phyloP scores from a whole-genome alignment of 352 stramenopile genomes.

The Globisporangium nagaii region DNA sequence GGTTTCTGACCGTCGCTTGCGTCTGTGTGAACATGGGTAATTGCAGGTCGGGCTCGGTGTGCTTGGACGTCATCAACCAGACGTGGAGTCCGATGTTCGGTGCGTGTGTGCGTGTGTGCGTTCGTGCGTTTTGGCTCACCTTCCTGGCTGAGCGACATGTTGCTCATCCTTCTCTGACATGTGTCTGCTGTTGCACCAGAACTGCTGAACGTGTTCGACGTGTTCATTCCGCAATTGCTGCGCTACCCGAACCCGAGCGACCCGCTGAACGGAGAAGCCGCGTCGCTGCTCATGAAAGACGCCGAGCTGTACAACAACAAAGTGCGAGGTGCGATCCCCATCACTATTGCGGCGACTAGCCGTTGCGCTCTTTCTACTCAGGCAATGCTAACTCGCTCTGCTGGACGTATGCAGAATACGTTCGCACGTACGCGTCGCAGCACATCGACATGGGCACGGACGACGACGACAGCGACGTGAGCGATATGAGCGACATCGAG shows the following conservation, averaged over 20 bases:
- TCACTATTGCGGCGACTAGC: too few species aligned
- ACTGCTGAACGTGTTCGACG: slow-evolving; percentile 91
- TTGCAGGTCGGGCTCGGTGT: slow-evolving; percentile 88
- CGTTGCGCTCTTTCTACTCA: neutral
- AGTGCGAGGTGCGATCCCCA: slow-evolving; percentile 61
- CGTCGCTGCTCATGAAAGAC: slow-evolving; percentile 87
- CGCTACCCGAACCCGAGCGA: slow-evolving; percentile 91
- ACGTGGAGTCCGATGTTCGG: slow-evolving; percentile 94
- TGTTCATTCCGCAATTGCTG: slow-evolving; percentile 92
- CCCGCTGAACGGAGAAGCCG: slow-evolving; percentile 88
- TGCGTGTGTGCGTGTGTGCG: slow-evolving; percentile 21
- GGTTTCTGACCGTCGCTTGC: too few species aligned
- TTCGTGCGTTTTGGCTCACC: too few species aligned
- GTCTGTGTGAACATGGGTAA: slow-evolving; percentile 1
- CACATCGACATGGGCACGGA: slow-evolving; percentile 65
- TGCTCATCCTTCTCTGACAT: too few species aligned
- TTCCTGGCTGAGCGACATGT: too few species aligned
- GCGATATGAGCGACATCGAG: slow-evolving; percentile 80
- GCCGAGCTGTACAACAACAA: slow-evolving; percentile 82
- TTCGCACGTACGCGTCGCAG: slow-evolving; percentile 71
- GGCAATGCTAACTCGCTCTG: neutral
- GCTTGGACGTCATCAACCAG: slow-evolving; percentile 93
- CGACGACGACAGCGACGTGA: slow-evolving; percentile 77
- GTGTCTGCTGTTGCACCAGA: slow-evolving; percentile 37
- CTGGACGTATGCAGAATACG: slow-evolving; percentile 47